These are phyloP conservation scores for Prunus armeniaca DNA, from an alignment of 306 rosid species.

Conservation along the genomic window DNA sequence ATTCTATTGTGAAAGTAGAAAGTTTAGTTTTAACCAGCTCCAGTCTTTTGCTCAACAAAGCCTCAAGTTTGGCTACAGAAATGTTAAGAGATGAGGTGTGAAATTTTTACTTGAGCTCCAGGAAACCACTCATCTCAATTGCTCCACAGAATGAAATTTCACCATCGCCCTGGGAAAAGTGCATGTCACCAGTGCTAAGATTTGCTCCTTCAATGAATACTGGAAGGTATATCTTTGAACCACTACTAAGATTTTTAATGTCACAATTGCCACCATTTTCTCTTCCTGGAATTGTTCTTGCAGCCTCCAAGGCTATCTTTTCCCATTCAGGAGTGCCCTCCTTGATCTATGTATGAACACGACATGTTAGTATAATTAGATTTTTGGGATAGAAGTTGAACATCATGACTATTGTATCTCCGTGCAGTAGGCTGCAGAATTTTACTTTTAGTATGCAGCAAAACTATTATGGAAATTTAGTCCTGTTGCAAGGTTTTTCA, in stretches of 20 bases:
- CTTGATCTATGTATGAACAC: constrained; percentile 41
- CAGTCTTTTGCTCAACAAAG: background rate
- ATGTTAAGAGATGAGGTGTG: background rate
- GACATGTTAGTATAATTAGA: background rate
- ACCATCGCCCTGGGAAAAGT: constrained; percentile 92
- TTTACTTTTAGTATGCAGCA: background rate
- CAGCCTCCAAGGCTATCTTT: constrained; percentile 80
- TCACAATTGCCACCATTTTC: constrained; percentile 98
- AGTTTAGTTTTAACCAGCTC: background rate
- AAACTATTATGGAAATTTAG: background rate
- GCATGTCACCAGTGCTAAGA: constrained; percentile 93
- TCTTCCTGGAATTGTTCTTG: constrained; percentile 96
- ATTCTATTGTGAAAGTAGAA: background rate
- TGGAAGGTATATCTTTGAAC: constrained; percentile 84
- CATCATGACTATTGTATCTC: background rate
- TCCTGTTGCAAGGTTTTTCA: background rate
- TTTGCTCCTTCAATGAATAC: constrained; percentile 91
- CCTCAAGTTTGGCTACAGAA: background rate
- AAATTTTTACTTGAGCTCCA: constrained; percentile 70
- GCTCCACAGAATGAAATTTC: constrained; percentile 93
- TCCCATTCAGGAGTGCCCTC: constrained; percentile 68
- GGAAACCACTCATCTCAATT: constrained; percentile 96
- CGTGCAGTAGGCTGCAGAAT: background rate
- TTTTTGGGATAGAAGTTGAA: background rate
- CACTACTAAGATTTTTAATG: constrained; percentile 84